These are phyloP conservation scores for Chytridiales sp. DNA, from an alignment of 371 early-diverging fungal genomes.

Conservation along the genomic window DNA sequence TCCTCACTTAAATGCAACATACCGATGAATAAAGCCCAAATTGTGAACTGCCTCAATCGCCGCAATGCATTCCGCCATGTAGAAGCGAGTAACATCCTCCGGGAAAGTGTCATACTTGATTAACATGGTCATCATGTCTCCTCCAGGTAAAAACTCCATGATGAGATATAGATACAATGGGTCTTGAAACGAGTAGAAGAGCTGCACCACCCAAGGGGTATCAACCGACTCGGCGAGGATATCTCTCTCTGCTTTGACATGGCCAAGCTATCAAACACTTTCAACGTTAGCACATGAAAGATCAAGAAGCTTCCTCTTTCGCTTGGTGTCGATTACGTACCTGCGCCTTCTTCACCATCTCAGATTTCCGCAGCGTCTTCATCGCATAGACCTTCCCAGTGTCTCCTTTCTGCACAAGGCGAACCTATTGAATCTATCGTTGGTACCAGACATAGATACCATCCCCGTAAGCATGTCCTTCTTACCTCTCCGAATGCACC, in stretches of 20 bases:
- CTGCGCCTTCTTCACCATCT: slow-evolving; percentile 98
- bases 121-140: slow-evolving; percentile 93
- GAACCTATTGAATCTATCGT: slow-evolving; percentile 55
- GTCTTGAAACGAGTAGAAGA: slow-evolving; percentile 97
- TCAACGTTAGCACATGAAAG: neutral
- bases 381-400: slow-evolving; percentile 98
- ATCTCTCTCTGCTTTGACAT: slow-evolving; percentile 96
- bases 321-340: too few relatives aligned
- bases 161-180: slow-evolving; percentile 90
- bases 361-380: slow-evolving; percentile 93
- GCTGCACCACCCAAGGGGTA: slow-evolving; percentile 98
- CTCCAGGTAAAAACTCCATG: slow-evolving; percentile 96
- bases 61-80: slow-evolving; percentile 95
- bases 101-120: slow-evolving; percentile 95
- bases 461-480: neutral
- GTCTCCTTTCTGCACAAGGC: slow-evolving; percentile 92
- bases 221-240: slow-evolving; percentile 86
- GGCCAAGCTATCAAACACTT: slow-evolving; percentile 65
- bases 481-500: slow-evolving; percentile 98
- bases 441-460: neutral
- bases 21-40: slow-evolving; percentile 96
- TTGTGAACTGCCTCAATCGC: slow-evolving; percentile 95
- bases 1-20: slow-evolving; percentile 18
- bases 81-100: slow-evolving; percentile 95
- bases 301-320: neutral